Conservation (phyloP, 495 filamentous ascomycete species). For the Penicillium daleae region DNA sequence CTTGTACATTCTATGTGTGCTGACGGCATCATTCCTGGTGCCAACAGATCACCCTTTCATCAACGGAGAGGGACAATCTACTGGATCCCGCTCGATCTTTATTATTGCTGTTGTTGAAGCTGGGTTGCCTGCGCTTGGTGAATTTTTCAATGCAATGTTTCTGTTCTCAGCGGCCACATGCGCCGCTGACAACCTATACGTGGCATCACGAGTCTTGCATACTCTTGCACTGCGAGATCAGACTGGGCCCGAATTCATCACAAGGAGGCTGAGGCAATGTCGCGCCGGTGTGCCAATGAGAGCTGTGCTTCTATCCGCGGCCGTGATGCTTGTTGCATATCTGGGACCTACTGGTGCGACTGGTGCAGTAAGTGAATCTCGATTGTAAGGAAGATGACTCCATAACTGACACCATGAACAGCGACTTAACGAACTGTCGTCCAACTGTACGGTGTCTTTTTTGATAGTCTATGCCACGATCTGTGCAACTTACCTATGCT, state of each 20-base stretch:
- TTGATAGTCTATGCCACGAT: background rate
- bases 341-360: background rate
- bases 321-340: background rate
- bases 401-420: background rate
- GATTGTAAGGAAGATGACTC: background rate
- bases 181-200: background rate
- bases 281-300: background rate
- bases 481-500: background rate
- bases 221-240: background rate
- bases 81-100: background rate
- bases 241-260: background rate
- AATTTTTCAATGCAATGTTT: background rate
- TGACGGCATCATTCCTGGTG: background rate
- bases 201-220: background rate
- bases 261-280: background rate
- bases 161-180: background rate
- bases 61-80: background rate
- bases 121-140: background rate
- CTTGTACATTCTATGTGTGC: background rate
- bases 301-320: background rate
- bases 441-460: background rate
- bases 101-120: background rate
- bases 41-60: background rate
- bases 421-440: background rate
- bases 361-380: background rate